A percentile compares a stretch with the other conserved stretches of the same genome.
Evolutionary conservation across 129 eudicot species (phyloP).

Genomic region (Glebionis coronaria): DNA sequence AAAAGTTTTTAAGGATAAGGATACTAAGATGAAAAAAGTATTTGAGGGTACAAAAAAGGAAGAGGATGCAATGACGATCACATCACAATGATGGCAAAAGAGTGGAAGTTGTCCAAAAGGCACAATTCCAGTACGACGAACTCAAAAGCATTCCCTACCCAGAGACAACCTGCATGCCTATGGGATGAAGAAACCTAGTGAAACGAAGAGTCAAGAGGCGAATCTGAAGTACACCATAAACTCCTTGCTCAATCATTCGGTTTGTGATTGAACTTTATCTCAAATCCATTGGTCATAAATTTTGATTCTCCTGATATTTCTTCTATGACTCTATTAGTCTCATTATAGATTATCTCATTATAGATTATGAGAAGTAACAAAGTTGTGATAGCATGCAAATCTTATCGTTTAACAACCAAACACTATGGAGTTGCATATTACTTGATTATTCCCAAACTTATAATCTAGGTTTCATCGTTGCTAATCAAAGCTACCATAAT

Average conservation of each 20-base stretch:
- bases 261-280: conserved; percentile 22
- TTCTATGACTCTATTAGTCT: not conserved
- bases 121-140: conserved; percentile 50
- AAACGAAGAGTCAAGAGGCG: conserved; percentile 11
- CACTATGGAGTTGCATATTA: no score
- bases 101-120: conserved; percentile 63
- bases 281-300: not conserved
- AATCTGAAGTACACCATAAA: conserved; percentile 15
- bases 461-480: no score
- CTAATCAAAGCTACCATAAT: no score
- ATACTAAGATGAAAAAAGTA: conserved; percentile 10
- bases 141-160: conserved; percentile 3
- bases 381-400: no score
- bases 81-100: conserved; percentile 57
- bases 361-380: no score
- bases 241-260: conserved; percentile 42
- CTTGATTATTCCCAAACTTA: no score
- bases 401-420: no score
- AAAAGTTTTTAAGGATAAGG: conserved; percentile 5
- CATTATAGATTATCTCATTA: not conserved
- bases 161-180: conserved; percentile 2
- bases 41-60: conserved; percentile 22
- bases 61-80: conserved; percentile 17
- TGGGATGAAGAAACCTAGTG: conserved; percentile 35
- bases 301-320: not conserved